phyloP scores from a whole-genome alignment of 2,329 filamentous ascomycete species.

The Epicoccum sorghinum region DNA sequence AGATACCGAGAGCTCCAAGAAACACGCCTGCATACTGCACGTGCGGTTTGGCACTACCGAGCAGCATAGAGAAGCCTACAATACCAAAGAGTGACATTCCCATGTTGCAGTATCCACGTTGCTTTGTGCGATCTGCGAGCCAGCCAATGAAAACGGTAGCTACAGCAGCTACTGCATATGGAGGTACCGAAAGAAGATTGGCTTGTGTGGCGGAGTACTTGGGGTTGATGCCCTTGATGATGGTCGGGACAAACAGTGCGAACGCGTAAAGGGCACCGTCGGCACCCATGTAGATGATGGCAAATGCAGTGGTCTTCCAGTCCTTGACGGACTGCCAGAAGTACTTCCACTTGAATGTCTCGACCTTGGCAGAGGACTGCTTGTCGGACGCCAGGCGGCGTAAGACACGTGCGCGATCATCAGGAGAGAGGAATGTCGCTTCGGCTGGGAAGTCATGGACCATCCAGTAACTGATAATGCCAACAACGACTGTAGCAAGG shows the following conservation, averaged over 20 bases:
- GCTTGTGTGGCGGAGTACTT: slow-evolving; percentile 64
- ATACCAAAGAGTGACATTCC: slow-evolving; percentile 72
- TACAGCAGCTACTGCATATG: slow-evolving; percentile 73
- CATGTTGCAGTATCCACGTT: slow-evolving; percentile 83
- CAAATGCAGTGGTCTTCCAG: slow-evolving; percentile 82
- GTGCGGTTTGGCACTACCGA: slow-evolving; percentile 66
- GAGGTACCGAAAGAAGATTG: slow-evolving; percentile 76
- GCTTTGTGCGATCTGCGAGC: slow-evolving; percentile 74
- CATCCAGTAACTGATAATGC: slow-evolving; percentile 70
- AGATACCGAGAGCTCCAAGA: slow-evolving; percentile 84
- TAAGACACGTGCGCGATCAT: slow-evolving; percentile 75
- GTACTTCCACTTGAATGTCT: slow-evolving; percentile 75
- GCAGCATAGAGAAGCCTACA: slow-evolving; percentile 78
- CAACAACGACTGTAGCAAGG: slow-evolving; percentile 71
- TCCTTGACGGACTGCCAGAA: slow-evolving; percentile 76
- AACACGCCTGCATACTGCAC: slow-evolving; percentile 86
- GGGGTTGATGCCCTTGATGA: slow-evolving; percentile 65
- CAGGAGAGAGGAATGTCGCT: slow-evolving; percentile 72
- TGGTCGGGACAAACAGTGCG: slow-evolving; percentile 78
- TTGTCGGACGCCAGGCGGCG: slow-evolving; percentile 72
- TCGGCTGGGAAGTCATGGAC: slow-evolving; percentile 80
- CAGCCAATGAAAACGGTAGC: slow-evolving; percentile 74
- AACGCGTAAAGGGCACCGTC: slow-evolving; percentile 77
- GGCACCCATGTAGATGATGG: slow-evolving; percentile 77
- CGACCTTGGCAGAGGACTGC: slow-evolving; percentile 75